Conservation (phyloP, 208 protist genomes). For the Trypanosoma congolense region DNA sequence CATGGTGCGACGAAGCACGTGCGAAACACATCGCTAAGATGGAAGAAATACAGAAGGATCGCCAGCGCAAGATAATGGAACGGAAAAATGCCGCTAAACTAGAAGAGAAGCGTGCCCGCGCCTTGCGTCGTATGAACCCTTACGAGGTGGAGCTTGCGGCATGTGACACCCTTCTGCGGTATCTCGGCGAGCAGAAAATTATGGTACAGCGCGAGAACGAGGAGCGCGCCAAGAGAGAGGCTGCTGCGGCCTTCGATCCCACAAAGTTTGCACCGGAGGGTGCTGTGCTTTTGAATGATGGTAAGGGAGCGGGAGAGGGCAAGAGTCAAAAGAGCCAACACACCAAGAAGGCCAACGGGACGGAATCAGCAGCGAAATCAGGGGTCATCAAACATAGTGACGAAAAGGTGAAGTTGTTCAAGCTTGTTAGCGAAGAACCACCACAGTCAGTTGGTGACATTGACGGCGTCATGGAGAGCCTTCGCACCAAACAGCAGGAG, state of each 20-base stretch:
- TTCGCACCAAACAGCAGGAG: slow-evolving; percentile 41
- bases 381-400: slow-evolving; percentile 51
- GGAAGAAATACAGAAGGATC: slow-evolving; percentile 52
- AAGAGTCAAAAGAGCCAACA: slow-evolving; percentile 19
- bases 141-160: slow-evolving; percentile 53
- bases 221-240: slow-evolving; percentile 35
- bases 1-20: slow-evolving; percentile 56
- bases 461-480: slow-evolving; percentile 32
- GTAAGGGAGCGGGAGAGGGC: slow-evolving; percentile 26
- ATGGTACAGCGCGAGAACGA: slow-evolving; percentile 62
- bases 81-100: slow-evolving; percentile 49
- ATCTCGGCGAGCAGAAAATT: slow-evolving; percentile 58
- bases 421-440: slow-evolving; percentile 48
- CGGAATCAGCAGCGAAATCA: slow-evolving; percentile 4
- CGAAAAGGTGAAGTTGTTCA: slow-evolving; percentile 67
- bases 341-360: slow-evolving; percentile 2
- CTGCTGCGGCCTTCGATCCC: slow-evolving; percentile 65
- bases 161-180: slow-evolving; percentile 53
- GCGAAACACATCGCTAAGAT: slow-evolving; percentile 55
- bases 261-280: slow-evolving; percentile 43
- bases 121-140: slow-evolving; percentile 52
- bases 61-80: slow-evolving; percentile 41
- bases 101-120: slow-evolving; percentile 44
- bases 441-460: slow-evolving; percentile 37
- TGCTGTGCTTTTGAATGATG: slow-evolving; percentile 61